phyloP scores from a whole-genome alignment of 2,329 filamentous ascomycete genomes.

The Didymella lethalis region DNA sequence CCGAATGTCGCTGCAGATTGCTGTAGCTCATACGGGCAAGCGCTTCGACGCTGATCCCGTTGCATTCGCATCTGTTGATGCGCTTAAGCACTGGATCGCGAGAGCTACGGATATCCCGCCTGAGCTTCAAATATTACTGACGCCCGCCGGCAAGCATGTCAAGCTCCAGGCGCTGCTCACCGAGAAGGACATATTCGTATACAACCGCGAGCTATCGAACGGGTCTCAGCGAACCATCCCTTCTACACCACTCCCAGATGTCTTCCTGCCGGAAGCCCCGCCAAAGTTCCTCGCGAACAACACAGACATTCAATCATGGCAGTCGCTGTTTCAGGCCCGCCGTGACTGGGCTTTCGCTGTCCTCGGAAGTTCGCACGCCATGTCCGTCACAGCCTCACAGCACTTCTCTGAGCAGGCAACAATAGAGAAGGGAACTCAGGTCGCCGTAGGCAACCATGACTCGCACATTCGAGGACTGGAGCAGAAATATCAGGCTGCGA shows the following conservation, averaged over 20 bases:
- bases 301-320: slow-evolving; percentile 86
- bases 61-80: slow-evolving; percentile 80
- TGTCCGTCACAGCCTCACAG: slow-evolving; percentile 68
- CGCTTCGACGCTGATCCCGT: slow-evolving; percentile 80
- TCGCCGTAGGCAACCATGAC: slow-evolving; percentile 85
- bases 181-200: slow-evolving; percentile 91
- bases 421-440: slow-evolving; percentile 80
- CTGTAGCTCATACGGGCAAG: slow-evolving; percentile 92
- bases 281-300: slow-evolving; percentile 86
- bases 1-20: slow-evolving; percentile 87
- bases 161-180: slow-evolving; percentile 80
- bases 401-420: slow-evolving; percentile 77
- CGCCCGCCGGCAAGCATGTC: slow-evolving; percentile 81
- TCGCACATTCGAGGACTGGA: slow-evolving; percentile 76
- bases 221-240: slow-evolving; percentile 57
- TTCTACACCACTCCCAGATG: slow-evolving; percentile 63
- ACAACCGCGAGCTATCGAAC: slow-evolving; percentile 71
- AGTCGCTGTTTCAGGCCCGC: slow-evolving; percentile 81
- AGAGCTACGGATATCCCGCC: slow-evolving; percentile 75
- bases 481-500: slow-evolving; percentile 73
- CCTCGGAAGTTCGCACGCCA: slow-evolving; percentile 71
- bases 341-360: slow-evolving; percentile 79
- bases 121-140: slow-evolving; percentile 86
- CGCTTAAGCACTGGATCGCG: slow-evolving; percentile 82
- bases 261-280: slow-evolving; percentile 66